Percentiles rank a stretch among this genome's conserved stretches.
phyloP scores from a whole-genome alignment of 2,329 filamentous ascomycete genomes.

The Dichotomopilus funicola region DNA sequence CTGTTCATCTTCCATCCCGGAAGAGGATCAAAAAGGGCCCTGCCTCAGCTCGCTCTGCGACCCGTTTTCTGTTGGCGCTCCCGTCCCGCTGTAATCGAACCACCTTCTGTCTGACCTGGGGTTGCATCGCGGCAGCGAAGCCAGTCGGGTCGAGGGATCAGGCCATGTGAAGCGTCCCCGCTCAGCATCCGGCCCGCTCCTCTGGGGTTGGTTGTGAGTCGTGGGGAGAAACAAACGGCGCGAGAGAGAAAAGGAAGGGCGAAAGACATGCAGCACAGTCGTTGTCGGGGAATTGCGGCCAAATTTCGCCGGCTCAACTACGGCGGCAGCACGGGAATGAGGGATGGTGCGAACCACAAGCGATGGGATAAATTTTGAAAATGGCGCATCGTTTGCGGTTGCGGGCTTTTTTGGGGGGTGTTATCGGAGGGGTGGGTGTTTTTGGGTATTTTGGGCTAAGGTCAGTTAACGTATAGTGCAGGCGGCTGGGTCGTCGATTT shows the following conservation, averaged over 20 bases:
- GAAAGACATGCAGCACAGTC: conserved; percentile 2
- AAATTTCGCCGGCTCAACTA: conserved; percentile 19
- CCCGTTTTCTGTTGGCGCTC: too few species aligned
- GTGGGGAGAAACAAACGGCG: too few species aligned
- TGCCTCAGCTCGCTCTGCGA: too few species aligned
- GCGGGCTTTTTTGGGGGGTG: neutral
- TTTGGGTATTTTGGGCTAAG: neutral
- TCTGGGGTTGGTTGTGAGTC: too few species aligned
- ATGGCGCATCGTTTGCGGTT: conserved; percentile 6
- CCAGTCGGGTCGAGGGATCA: conserved; percentile 19
- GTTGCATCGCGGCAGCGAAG: conserved; percentile 8
- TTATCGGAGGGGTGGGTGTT: too few species aligned
- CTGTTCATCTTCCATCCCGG: too few species aligned
- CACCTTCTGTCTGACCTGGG: neutral
- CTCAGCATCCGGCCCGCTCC: too few species aligned
- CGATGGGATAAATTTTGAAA: conserved; percentile 2
- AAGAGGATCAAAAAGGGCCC: too few species aligned
- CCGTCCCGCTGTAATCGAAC: neutral
- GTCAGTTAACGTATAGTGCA: neutral
- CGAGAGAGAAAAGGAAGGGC: too few species aligned
- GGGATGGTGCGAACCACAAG: conserved; percentile 5
- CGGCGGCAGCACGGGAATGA: conserved; percentile 10
- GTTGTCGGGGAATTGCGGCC: conserved; percentile 22
- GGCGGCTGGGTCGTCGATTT: too few species aligned
- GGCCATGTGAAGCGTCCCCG: conserved; percentile 8